These are phyloP conservation scores for Bryoglossum gracile DNA, from an alignment of 495 filamentous ascomycete species.

Conservation along the genomic window DNA sequence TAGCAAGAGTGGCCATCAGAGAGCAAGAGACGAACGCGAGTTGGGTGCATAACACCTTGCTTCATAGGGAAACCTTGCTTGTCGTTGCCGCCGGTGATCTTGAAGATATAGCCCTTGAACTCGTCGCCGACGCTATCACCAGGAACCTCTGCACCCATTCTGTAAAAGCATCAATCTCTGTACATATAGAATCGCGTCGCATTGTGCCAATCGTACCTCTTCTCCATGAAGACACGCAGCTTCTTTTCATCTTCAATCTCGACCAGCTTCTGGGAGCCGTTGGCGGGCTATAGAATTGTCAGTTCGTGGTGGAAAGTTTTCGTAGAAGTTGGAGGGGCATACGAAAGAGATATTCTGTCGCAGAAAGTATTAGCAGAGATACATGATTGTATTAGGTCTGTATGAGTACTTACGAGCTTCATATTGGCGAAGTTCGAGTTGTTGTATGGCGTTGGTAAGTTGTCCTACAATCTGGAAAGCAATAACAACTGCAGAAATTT, in stretches of 20 bases:
- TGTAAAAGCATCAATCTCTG: no score
- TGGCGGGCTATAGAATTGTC: slow-evolving; percentile 54
- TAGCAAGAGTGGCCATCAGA: slow-evolving; percentile 94
- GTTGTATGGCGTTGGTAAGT: slow-evolving; percentile 1
- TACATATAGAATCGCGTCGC: slow-evolving; percentile 8
- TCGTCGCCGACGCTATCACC: slow-evolving; percentile 93
- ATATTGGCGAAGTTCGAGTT: slow-evolving; percentile 19
- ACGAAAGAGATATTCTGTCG: slow-evolving; percentile 69
- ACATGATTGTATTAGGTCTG: neutral
- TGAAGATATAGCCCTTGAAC: slow-evolving; percentile 98
- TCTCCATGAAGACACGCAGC: slow-evolving; percentile 52
- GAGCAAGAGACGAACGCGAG: slow-evolving; percentile 93
- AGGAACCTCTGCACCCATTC: slow-evolving; percentile 91
- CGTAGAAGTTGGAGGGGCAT: slow-evolving; percentile 9
- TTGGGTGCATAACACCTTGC: slow-evolving; percentile 98
- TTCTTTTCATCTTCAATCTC: slow-evolving; percentile 97
- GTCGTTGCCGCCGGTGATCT: slow-evolving; percentile 99
- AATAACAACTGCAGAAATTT: no score
- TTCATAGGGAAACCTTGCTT: slow-evolving; percentile 99
- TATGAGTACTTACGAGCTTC: slow-evolving; percentile 23
- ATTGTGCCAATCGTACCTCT: slow-evolving; percentile 28
- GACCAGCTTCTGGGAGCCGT: slow-evolving; percentile 98
- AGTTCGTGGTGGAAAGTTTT: slow-evolving; percentile 7
- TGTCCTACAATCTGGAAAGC: no score
- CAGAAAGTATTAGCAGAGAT: slow-evolving; percentile 14